Base-by-base conservation (phyloP, 2,329 filamentous ascomycete genomes). In the Microdochium trichocladiopsis region DNA sequence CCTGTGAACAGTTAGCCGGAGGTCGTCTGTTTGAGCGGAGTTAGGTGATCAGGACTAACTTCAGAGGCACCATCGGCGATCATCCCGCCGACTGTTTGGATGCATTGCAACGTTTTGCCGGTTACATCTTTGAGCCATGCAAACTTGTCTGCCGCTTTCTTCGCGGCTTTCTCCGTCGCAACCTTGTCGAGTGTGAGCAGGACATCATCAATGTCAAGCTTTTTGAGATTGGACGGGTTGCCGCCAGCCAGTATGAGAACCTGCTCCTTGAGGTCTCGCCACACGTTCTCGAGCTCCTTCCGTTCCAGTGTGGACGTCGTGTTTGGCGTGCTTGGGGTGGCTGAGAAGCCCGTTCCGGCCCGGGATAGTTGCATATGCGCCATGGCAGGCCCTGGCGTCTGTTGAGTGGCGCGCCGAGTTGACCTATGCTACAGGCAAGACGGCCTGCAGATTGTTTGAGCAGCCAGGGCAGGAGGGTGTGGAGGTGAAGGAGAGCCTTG, bases 71-170 rank as follows among this genome's bases (percentile, higher is more conserved):
- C 64, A 33, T 61, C 56, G 1, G 62, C 57, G 18, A 69, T 63
- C 25, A 69, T 66, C 6, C 66, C 64, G 1, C 67, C 67, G 21
- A 69, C 59, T 4, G 61, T 66, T 37, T 62, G 58, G 49, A 69
- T 68, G 50, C 64, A 67, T 56, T 66, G 64, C 22, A 69, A 50
- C 2, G 67, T 68, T 33, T 55, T 60, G 45, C 50, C 52, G n/a
- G 69, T 58, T 9, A 63, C 55, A 9, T 50, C 53, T 48, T 61
- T 66, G 51, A 68, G 61, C 4, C 50, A 41, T 25, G 58, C 58
- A 36, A 61, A 65, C 43, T 66, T 62, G 51, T 64, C 63, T 4
- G 63, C 52, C 33, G 61, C 60, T 47, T 66, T 61, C 52, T 62
- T 62, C 16, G 63, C 57, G 2, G 56, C 55, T 5, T 60, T 48